Evolutionary conservation across 495 filamentous ascomycete species (phyloP).

Genomic region (Coniosporium apollinis): DNA sequence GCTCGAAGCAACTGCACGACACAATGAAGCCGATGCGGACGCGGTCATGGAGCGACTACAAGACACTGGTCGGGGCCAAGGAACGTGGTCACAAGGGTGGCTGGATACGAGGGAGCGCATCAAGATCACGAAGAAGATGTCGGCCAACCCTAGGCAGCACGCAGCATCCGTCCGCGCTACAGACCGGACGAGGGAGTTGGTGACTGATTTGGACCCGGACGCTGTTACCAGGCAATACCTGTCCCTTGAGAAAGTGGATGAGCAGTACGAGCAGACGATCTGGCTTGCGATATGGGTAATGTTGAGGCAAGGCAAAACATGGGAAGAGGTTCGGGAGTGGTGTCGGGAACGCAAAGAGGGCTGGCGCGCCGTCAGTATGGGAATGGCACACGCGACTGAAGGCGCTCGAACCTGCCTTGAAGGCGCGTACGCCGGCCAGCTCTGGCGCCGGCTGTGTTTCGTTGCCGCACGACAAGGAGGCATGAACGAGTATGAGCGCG

Average conservation of each 20-base stretch:
- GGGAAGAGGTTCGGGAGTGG: slow-evolving; percentile 63
- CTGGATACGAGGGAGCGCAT: slow-evolving; percentile 77
- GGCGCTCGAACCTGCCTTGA: slow-evolving; percentile 11
- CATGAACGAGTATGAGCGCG: slow-evolving; percentile 61
- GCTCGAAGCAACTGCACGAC: slow-evolving; percentile 56
- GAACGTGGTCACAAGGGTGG: slow-evolving; percentile 71
- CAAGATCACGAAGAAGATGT: slow-evolving; percentile 74
- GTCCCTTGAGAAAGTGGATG: slow-evolving; percentile 58
- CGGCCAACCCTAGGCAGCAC: no score
- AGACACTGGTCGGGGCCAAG: slow-evolving; percentile 37
- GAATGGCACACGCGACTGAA: slow-evolving; percentile 20
- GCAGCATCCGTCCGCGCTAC: slow-evolving; percentile 32
- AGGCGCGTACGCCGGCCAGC: slow-evolving; percentile 29
- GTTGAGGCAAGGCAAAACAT: slow-evolving; percentile 57
- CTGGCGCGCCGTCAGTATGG: slow-evolving; percentile 65
- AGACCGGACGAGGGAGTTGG: slow-evolving; percentile 42
- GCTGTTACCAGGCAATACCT: slow-evolving; percentile 60
- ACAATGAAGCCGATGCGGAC: slow-evolving; percentile 50
- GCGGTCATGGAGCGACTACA: slow-evolving; percentile 54
- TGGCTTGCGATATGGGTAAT: slow-evolving; percentile 86
- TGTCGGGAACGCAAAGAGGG: slow-evolving; percentile 58
- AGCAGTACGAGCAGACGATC: slow-evolving; percentile 68
- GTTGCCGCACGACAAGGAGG: slow-evolving; percentile 50
- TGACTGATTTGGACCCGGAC: slow-evolving; percentile 93
- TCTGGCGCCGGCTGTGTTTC: slow-evolving; percentile 75